These are phyloP conservation scores for Epichloe bromicola DNA, from an alignment of 2,329 filamentous ascomycete species.

Conservation along the genomic window DNA sequence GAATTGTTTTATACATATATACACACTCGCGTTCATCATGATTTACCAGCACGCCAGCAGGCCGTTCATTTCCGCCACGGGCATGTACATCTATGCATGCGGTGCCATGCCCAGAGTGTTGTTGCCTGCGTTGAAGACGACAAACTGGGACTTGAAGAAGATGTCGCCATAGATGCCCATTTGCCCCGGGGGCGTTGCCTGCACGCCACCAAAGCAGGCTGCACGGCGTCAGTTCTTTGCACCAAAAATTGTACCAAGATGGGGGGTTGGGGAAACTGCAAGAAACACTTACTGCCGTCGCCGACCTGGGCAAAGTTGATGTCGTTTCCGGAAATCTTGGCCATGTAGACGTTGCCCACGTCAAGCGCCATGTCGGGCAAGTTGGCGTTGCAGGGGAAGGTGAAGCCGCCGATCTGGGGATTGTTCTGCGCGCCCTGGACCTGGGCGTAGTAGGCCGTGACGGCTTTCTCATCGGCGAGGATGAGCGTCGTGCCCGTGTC, in stretches of 20 bases:
- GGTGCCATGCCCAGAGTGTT: constrained; percentile 37
- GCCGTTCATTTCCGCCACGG: too few species aligned
- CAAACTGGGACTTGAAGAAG: constrained; percentile 48
- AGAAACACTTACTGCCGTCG: constrained; percentile 29
- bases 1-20: too few species aligned
- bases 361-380: constrained; percentile 39
- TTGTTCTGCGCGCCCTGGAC: constrained; percentile 24
- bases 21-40: too few species aligned
- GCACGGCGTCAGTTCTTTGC: neutral
- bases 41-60: too few species aligned
- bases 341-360: constrained; percentile 43
- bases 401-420: constrained; percentile 27
- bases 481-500: constrained; percentile 53
- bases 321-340: constrained; percentile 38
- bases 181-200: constrained; percentile 38
- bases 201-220: constrained; percentile 57
- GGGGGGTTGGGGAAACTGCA: neutral
- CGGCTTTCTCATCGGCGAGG: constrained; percentile 40
- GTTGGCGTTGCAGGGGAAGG: constrained; percentile 29
- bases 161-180: constrained; percentile 52
- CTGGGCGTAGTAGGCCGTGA: constrained; percentile 33
- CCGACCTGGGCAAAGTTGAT: constrained; percentile 40
- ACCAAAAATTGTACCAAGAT: neutral
- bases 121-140: constrained; percentile 44
- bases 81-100: constrained; percentile 8